These are phyloP conservation scores for Chalaropsis ovoidea DNA, from an alignment of 2,329 filamentous ascomycete genomes.

Conservation along the genomic window DNA sequence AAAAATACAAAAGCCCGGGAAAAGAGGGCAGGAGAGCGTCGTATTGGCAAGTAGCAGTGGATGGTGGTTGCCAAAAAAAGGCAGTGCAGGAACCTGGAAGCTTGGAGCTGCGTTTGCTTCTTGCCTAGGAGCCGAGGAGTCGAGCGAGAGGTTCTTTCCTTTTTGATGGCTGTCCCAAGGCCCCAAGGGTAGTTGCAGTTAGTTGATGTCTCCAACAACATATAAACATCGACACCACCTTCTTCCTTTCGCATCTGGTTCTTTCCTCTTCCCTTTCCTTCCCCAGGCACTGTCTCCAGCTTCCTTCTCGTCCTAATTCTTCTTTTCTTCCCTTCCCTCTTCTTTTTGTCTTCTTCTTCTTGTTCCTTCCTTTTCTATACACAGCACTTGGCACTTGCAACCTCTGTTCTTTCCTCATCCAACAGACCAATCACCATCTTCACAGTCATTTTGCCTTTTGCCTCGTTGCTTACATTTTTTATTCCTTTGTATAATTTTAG, in stretches of 20 bases:
- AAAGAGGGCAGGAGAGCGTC: background rate
- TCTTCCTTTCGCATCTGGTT: background rate
- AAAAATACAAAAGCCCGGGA: constrained; percentile 5
- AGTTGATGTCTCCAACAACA: background rate
- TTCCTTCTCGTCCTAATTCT: constrained; percentile 1
- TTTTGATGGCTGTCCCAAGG: background rate
- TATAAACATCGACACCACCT: constrained; percentile 13
- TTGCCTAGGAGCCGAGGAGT: too few species aligned
- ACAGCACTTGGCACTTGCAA: background rate
- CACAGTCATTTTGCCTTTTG: background rate
- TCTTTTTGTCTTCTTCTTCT: background rate
- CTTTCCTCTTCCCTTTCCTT: background rate
- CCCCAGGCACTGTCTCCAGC: constrained; percentile 2
- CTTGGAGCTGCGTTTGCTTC: background rate
- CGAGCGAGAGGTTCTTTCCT: background rate
- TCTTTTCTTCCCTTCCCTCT: constrained; percentile 4
- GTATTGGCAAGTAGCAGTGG: constrained; percentile 6
- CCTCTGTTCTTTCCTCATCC: background rate
- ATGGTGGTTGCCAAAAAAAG: constrained; percentile 3
- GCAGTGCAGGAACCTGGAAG: background rate
- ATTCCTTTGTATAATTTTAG: constrained; percentile 6
- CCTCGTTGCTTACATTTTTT: constrained; percentile 11
- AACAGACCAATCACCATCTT: constrained; percentile 4
- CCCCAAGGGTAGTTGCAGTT: constrained; percentile 6
- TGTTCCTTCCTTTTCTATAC: constrained; percentile 4